Evolutionary conservation across 371 early-diverging fungal genomes (phyloP).

Genomic region (Mortierella sp.): DNA sequence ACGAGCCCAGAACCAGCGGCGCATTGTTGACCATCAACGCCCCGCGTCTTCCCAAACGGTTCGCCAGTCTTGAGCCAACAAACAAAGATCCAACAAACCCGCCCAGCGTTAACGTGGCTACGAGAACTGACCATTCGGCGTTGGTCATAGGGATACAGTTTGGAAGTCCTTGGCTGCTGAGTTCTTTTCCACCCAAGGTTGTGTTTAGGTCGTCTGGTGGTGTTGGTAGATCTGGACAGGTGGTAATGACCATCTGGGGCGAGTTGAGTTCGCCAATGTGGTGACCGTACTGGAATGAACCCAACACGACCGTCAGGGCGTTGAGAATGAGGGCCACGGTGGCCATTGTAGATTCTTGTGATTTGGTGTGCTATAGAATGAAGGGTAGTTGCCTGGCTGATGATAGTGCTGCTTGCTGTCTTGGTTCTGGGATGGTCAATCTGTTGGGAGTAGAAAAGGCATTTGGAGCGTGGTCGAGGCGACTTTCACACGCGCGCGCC

Average conservation of each 20-base stretch:
- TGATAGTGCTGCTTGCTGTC: background rate
- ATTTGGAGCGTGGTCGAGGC: background rate
- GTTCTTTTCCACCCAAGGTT: constrained; percentile 5
- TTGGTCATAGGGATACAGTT: constrained; percentile 89
- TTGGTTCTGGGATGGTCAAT: background rate
- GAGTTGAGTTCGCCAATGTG: constrained; percentile 89
- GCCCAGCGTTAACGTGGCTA: constrained; percentile 82
- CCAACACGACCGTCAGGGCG: constrained; percentile 57
- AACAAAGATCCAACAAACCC: constrained; percentile 88
- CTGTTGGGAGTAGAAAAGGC: background rate
- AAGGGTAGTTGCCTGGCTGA: background rate
- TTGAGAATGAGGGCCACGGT: constrained; percentile 54
- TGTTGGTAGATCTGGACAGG: constrained; percentile 61
- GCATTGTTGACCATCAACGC: constrained; percentile 78
- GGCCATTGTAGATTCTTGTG: constrained; percentile 32
- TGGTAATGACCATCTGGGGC: constrained; percentile 78
- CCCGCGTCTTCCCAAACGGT: constrained; percentile 80
- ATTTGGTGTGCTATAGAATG: background rate
- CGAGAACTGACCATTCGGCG: constrained; percentile 77
- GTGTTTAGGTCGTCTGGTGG: constrained; percentile 3
- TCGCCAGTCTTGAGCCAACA: constrained; percentile 76
- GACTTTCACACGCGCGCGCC: background rate
- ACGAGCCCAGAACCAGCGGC: constrained; percentile 73
- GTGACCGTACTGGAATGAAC: constrained; percentile 87
- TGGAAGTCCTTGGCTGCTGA: constrained; percentile 59